These are phyloP conservation scores for Diversispora eburnea DNA, from an alignment of 192 early-diverging fungal genomes.

Conservation along the genomic window DNA sequence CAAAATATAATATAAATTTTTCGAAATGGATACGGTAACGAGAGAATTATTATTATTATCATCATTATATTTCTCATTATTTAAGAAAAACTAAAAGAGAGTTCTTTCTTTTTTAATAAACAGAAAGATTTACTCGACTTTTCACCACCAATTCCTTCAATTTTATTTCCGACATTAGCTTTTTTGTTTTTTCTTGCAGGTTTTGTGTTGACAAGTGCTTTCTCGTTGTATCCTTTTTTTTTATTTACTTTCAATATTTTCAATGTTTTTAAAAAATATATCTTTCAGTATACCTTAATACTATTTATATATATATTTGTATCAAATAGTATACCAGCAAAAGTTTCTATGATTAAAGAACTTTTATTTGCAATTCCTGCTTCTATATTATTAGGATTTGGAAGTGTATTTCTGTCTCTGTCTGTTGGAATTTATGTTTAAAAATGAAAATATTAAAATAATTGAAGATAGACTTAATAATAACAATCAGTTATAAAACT, in stretches of 20 bases:
- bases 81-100: no score
- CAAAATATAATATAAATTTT: no score
- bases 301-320: background rate
- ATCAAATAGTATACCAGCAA: conserved; percentile 4
- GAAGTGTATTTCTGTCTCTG: conserved; percentile 38
- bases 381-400: conserved; percentile 37
- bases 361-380: conserved; percentile 34
- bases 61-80: no score
- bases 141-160: background rate
- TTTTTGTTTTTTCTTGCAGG: conserved; percentile 18
- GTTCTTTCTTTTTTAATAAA: no score
- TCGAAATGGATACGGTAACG: no score
- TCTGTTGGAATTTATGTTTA: conserved; percentile 44
- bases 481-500: no score
- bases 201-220: conserved; percentile 14
- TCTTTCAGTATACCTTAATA: background rate
- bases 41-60: no score
- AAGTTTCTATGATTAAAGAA: conserved; percentile 23
- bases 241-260: background rate
- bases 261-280: background rate
- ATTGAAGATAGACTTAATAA: no score
- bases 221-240: conserved; percentile 28
- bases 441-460: background rate
- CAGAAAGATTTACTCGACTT: no score
- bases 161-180: conserved; percentile 13